Base-by-base conservation (phyloP, 495 filamentous ascomycete genomes). In the Penicillium longicatenatum region DNA sequence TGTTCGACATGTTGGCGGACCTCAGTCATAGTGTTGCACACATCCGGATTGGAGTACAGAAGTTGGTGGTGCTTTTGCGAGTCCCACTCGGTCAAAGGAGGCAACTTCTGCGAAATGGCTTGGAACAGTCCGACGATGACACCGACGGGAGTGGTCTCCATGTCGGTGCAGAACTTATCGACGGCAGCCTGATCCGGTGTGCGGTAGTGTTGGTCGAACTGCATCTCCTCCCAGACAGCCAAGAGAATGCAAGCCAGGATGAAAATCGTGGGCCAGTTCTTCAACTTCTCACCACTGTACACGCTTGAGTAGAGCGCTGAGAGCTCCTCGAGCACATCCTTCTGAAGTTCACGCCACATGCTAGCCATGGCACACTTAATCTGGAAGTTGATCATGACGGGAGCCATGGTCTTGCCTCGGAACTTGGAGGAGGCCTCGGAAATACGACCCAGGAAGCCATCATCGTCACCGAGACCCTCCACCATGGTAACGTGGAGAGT, bases 341-440 rank as follows among this genome's bases (percentile, higher is more conserved):
- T 95, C 72, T 95, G 91, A 43, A 97, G 78, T 71, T 95, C 92
- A 58, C 92, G 91, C 92, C 92, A 97, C 89, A 96, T 92, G 65
- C 91, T 89, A 30, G 91, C 92, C 79, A 97, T 86, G 47, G 92
- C 92, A 68, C 86, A 90, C 81, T 97, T 97, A 75, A 97, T 89
- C 76, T 96, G 90, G 84, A 97, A 96, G 79, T 96, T 96, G 84
- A 97, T 93, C 92, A 96, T 94, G 60, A 96, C 91, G 3, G 92
- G 92, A 16, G 92, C 92, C 61, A 94, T 83, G 24, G 85, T 92
- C 81, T 93, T 92, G 68, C 92, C 92, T 56, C 78, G 82, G 81
- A 87, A 96, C 59, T 88, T 92, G 54, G 90, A 93, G 26, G 83
- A 79, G 54, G 86, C 79, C 59, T 90, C 86, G 33, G 90, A 80